Conservation (phyloP, 2,329 filamentous ascomycete genomes). For the Fusarium dimerum region DNA sequence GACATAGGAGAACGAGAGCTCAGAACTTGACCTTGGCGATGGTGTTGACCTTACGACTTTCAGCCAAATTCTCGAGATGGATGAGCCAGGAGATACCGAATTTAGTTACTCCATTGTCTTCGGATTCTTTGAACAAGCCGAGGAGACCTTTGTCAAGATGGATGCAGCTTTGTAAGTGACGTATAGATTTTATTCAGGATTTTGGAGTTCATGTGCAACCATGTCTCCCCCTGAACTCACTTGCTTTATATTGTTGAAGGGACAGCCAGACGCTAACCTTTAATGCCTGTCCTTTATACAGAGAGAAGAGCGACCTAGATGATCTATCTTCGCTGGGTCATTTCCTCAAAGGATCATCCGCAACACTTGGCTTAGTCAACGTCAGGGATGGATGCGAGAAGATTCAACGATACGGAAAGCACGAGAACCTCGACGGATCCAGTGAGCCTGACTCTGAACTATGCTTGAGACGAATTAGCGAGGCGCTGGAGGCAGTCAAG, state of each 20-base stretch:
- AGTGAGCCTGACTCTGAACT: conserved; percentile 65
- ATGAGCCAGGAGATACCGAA: conserved; percentile 82
- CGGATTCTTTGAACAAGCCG: conserved; percentile 90
- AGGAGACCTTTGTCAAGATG: conserved; percentile 84
- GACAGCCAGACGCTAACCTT: too few relatives aligned
- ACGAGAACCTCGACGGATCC: conserved; percentile 75
- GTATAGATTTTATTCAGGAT: background rate
- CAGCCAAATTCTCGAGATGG: conserved; percentile 97
- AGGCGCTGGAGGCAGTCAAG: conserved; percentile 72
- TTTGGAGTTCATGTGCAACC: background rate
- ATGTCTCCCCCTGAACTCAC: background rate
- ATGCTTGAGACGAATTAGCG: conserved; percentile 69
- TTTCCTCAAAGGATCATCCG: conserved; percentile 96
- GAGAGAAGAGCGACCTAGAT: conserved; percentile 67
- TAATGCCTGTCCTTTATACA: conserved; percentile 36
- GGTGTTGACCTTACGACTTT: conserved; percentile 81
- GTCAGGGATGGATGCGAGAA: conserved; percentile 94
- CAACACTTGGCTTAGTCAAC: conserved; percentile 86
- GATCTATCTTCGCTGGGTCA: conserved; percentile 83
- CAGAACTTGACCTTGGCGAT: conserved; percentile 66
- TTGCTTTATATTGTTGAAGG: too few relatives aligned
- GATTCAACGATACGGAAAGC: conserved; percentile 89
- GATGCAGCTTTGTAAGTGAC: conserved; percentile 75
- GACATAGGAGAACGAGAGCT: conserved; percentile 42
- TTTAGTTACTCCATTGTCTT: conserved; percentile 88